A percentile compares a stretch with the other conserved stretches of the same genome.
Conservation (phyloP, 179 eudicot species). For the Silene coronaria region DNA sequence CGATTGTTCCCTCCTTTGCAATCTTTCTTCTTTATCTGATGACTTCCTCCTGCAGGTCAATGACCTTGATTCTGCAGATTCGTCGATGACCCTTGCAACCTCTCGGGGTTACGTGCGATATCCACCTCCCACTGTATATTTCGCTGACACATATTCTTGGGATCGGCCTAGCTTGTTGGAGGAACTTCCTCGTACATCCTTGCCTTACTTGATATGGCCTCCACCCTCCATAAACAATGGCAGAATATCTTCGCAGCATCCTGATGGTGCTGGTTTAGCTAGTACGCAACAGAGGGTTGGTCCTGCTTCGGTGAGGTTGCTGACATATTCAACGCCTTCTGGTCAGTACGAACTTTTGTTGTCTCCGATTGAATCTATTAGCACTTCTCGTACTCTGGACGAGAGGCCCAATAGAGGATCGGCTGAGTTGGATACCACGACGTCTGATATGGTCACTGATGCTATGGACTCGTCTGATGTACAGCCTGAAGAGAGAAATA, state of each 20-base stretch:
- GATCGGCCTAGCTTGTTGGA: slow-evolving; percentile 45
- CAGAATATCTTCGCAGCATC: slow-evolving; percentile 1
- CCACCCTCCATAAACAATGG: slow-evolving; percentile 34
- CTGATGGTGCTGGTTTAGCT: slow-evolving; percentile 37
- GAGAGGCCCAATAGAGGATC: slow-evolving; percentile 37
- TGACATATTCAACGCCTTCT: slow-evolving; percentile 88
- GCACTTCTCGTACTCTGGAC: slow-evolving; percentile 36
- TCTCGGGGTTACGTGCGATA: slow-evolving; percentile 77
- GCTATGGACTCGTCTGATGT: slow-evolving; percentile 57
- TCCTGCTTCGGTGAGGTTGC: slow-evolving; percentile 68
- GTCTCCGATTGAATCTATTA: slow-evolving; percentile 61
- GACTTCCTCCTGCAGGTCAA: slow-evolving; percentile 60
- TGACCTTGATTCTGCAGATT: slow-evolving; percentile 87
- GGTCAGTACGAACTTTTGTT: slow-evolving; percentile 87
- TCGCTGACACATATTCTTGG: slow-evolving; percentile 58
- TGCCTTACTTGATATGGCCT: slow-evolving; percentile 66
- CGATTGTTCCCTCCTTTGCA: not conserved
- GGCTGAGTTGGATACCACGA: slow-evolving; percentile 39
- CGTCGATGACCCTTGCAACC: slow-evolving; percentile 80
- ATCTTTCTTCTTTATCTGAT: slow-evolving; percentile 6
- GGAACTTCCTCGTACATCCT: slow-evolving; percentile 51
- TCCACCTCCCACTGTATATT: slow-evolving; percentile 85
- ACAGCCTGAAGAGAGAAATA: slow-evolving; percentile 58
- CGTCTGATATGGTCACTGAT: slow-evolving; percentile 23
- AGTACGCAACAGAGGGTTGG: slow-evolving; percentile 50